A percentile compares a stretch with the other conserved stretches of the same genome.
phyloP scores from a whole-genome alignment of 176 grass and related monocot genomes.

The Avena sativa region DNA sequence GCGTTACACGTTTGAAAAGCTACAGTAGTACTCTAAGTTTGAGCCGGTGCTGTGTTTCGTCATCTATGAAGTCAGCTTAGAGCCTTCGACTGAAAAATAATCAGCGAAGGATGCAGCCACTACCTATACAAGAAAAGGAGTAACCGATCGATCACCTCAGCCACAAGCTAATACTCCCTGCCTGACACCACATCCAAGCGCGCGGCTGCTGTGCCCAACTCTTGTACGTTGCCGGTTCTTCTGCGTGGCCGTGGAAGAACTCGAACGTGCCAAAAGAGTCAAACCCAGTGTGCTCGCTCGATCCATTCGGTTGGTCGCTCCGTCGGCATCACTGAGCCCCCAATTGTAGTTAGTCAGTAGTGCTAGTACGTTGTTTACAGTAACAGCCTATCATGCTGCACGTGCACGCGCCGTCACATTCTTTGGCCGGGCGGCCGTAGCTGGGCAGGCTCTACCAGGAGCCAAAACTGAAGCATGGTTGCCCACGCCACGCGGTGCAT shows the following conservation, averaged over 20 bases:
- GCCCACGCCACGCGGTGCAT: not conserved
- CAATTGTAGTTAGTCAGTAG: not conserved
- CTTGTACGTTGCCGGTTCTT: not conserved
- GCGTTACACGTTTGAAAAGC: no score
- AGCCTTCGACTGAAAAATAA: not conserved
- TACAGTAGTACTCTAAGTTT: no score
- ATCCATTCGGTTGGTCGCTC: not conserved
- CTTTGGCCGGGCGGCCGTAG: not conserved
- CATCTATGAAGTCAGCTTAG: not conserved
- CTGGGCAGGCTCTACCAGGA: not conserved
- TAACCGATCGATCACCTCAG: not conserved
- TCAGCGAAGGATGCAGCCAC: not conserved
- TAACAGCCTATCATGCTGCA: not conserved
- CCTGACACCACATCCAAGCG: not conserved
- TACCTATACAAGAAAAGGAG: not conserved
- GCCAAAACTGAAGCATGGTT: slow-evolving; percentile 4
- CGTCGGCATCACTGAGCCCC: not conserved
- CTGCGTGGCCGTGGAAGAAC: not conserved
- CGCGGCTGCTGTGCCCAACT: not conserved
- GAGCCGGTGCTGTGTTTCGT: not conserved
- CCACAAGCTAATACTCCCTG: not conserved
- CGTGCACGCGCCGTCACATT: not conserved
- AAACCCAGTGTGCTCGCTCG: not conserved
- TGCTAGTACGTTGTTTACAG: not conserved
- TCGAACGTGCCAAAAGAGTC: not conserved